phyloP scores from a whole-genome alignment of 2,329 filamentous ascomycete genomes.

The Microsporum ferrugineum region DNA sequence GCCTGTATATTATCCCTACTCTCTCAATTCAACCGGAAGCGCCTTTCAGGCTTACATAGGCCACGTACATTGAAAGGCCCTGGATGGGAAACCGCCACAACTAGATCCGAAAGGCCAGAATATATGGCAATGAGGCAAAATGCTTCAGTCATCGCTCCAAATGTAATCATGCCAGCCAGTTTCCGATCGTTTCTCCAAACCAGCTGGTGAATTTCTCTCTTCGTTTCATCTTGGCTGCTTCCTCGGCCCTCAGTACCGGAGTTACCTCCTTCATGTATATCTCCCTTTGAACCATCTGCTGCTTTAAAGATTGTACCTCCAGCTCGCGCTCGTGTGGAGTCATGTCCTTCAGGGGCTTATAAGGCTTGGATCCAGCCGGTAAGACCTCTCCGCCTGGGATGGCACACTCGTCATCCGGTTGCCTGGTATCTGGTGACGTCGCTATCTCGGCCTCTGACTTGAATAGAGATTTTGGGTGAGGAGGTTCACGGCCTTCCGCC shows the following conservation, averaged over 20 bases:
- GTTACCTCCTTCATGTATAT: slow-evolving; percentile 27
- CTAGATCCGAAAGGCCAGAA: too few relatives aligned
- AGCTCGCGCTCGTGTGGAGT: slow-evolving; percentile 38
- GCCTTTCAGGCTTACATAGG: too few relatives aligned
- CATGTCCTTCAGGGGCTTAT: slow-evolving; percentile 31
- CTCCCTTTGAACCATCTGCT: slow-evolving; percentile 28
- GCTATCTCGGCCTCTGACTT: slow-evolving; percentile 23
- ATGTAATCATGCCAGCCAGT: slow-evolving; percentile 26
- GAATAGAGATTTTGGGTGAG: slow-evolving; percentile 36
- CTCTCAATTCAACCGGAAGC: too few relatives aligned
- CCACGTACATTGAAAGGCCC: too few relatives aligned
- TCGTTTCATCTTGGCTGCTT: slow-evolving; percentile 28
- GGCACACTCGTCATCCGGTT: slow-evolving; percentile 18
- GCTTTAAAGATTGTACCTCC: slow-evolving; percentile 30
- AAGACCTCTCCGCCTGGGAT: slow-evolving; percentile 29
- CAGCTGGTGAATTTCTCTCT: slow-evolving; percentile 30
- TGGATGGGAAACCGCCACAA: too few relatives aligned
- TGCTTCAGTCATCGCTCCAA: too few relatives aligned
- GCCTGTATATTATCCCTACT: too few relatives aligned
- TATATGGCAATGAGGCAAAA: too few relatives aligned
- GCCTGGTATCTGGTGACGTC: slow-evolving; percentile 6
- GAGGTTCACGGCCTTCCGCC: slow-evolving; percentile 32
- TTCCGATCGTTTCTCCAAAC: slow-evolving; percentile 36
- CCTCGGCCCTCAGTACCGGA: slow-evolving; percentile 28
- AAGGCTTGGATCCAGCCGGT: slow-evolving; percentile 26